Evolutionary conservation across 2,329 filamentous ascomycete genomes (phyloP), one percentile per base, ranked within the genome.

Genomic region (Coniochaeta hoffmannii): DNA sequence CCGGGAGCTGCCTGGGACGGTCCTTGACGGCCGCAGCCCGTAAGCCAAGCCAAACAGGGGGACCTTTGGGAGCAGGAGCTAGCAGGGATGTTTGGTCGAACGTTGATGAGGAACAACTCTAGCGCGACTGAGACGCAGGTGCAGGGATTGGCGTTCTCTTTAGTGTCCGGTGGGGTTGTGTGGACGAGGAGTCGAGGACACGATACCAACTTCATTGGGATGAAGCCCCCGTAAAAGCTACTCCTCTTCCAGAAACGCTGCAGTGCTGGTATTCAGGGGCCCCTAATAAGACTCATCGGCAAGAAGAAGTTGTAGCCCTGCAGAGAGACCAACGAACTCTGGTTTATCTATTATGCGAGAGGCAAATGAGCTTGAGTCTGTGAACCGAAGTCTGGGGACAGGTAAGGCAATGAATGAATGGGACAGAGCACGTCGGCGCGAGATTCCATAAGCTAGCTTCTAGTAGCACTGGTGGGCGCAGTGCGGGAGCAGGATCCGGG

Each of bases 401-500:
- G 12, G 24, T 22, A 46, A 28, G n/a, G 41, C 26, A 46, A 46
- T 41, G 12, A 41, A n/a, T n/a, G n/a, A 4, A 22, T 9, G 19
- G 15, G 17, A 12, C 11, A 15, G 19, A 26, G 41, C 24, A 46
- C 3, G 41, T 46, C 41, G 41, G 41, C 41, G 22, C 41, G 41
- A 46, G 3, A 26, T 46, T 19, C 41, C 41, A 46, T 19, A 46
- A 15, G 41, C 24, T 28, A 46, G n/a, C n/a, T n/a, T n/a, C n/a
- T n/a, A n/a, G 12, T 19, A 11, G 36, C 22, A 19, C 17, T 10
- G 17, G 4, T 41, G 41, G 41, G 19, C n/a, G 11, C 41, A n/a
- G n/a, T n/a, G 15, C 41, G 41, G 49, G 49, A 31, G 26, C 49
- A 51, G 49, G 32, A 51, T 51, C 49, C 49, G 49, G 49, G 49